Base-by-base conservation (phyloP, 2,329 filamentous ascomycete genomes). In the Ophiosphaerella herpotricha region DNA sequence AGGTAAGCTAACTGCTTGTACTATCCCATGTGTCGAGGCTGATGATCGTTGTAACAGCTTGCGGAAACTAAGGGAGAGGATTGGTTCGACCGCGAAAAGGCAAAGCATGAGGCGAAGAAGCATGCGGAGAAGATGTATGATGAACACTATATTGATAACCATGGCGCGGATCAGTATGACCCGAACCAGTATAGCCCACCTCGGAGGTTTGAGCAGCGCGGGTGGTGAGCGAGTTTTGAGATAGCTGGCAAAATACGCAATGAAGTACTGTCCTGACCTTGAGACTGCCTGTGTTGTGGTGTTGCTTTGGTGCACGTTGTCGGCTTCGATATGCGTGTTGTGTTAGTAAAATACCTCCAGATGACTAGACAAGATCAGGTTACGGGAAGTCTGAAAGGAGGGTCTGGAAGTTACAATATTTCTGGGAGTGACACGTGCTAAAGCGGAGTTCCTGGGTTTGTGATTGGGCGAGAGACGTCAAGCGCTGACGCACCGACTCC, bases 51-150 rank as follows among this genome's bases (percentile, higher is more conserved):
- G 34, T 16, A 5, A 39, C 8, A 11, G 11, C 29, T 92, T 29
- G 80, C 83, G 63, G 89, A 80, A 68, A 80, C 76, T 49, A 80
- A 80, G 69, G 78, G 79, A 40, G 74, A 73, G 52, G 78, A 81
- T 58, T 77, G 67, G 64, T 73, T 78, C 54, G 78, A 81, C 65
- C 66, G 67, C 37, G 77, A 80, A 66, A 75, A 74, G 62, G 72
- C 77, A 24, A 80, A 80, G 71, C 74, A 62, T 43, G 57, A 78
- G 36, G 78, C 78, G 3, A 71, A 73, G 63, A 43, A 70, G 50
- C 67, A 74, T 31, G 74, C 77, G 12, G 73, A 79, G 67, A 54
- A 64, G 11, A 72, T 80, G 70, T 80, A 80, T 58, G 77, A 80
- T 49, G 72, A 79, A 57, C 78, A 80, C 55, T 80, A 81, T 58